These are phyloP conservation scores for Golubevia sp. DNA, from an alignment of 1,284 basidiomycete species.

Conservation along the genomic window DNA sequence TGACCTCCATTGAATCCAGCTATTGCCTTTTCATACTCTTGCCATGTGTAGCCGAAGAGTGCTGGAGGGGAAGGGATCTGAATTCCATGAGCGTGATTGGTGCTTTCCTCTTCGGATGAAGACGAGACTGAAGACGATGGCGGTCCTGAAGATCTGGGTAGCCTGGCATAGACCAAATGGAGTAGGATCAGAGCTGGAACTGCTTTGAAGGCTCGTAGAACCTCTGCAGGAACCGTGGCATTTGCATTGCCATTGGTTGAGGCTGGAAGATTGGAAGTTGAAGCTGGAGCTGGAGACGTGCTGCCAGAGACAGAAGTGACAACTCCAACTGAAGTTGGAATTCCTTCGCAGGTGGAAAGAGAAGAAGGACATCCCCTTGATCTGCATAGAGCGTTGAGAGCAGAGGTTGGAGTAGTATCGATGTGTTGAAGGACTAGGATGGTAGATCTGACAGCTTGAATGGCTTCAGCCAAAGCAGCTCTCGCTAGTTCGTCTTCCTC, in stretches of 20 bases:
- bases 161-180: constrained; percentile 48
- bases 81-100: background rate
- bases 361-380: constrained; percentile 20
- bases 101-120: too few relatives aligned
- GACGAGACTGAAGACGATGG: background rate
- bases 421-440: constrained; percentile 42
- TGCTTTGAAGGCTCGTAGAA: constrained; percentile 36
- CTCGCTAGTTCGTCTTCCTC: constrained; percentile 53
- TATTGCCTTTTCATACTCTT: constrained; percentile 48
- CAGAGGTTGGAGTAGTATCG: constrained; percentile 13
- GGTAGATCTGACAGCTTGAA: constrained; percentile 48
- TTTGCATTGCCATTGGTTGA: background rate
- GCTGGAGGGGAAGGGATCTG: constrained; percentile 38
- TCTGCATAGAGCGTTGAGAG: constrained; percentile 2
- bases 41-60: constrained; percentile 46
- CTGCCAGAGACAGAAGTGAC: too few relatives aligned
- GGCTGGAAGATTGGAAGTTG: background rate
- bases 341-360: constrained; percentile 3
- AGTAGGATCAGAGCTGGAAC: constrained; percentile 47
- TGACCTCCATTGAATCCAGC: constrained; percentile 47
- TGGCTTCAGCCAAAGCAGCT: constrained; percentile 50
- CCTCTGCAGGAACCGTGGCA: constrained; percentile 17
- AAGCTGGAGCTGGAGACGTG: too few relatives aligned
- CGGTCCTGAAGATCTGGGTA: constrained; percentile 22
- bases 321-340: too few relatives aligned